Evolutionary conservation across 345 rosid genomes (phyloP).

Genomic region (Heritiera littoralis): DNA sequence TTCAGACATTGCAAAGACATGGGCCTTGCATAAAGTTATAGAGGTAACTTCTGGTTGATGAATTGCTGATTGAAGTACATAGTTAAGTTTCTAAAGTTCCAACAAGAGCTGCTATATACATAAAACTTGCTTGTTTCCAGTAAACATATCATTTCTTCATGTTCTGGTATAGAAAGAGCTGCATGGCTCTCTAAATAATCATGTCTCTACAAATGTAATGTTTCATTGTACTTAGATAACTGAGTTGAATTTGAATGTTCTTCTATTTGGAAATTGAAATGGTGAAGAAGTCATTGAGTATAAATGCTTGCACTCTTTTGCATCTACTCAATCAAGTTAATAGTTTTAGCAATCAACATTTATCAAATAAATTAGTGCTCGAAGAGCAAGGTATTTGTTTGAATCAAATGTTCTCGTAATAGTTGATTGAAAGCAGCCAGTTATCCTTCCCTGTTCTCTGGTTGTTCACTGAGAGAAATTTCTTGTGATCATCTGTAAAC

Average conservation of each 20-base stretch:
- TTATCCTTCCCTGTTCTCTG: neutral
- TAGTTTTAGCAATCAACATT: too few relatives aligned
- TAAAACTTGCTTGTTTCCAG: slow-evolving; percentile 17
- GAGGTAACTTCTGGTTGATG: slow-evolving; percentile 40
- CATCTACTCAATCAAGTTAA: neutral
- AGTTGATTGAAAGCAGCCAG: neutral
- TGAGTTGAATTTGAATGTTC: neutral
- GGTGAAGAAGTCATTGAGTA: neutral
- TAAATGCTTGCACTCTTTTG: neutral
- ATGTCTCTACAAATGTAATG: neutral
- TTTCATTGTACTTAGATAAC: too few relatives aligned
- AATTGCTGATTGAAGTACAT: slow-evolving; percentile 7
- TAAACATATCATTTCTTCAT: slow-evolving; percentile 17
- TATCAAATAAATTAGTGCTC: neutral
- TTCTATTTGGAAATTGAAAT: slow-evolving; percentile 10
- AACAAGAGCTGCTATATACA: slow-evolving; percentile 12
- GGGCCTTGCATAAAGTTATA: slow-evolving; percentile 45
- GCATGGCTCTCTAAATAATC: slow-evolving; percentile 15
- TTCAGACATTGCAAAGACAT: slow-evolving; percentile 43
- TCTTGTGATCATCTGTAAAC: too few relatives aligned
- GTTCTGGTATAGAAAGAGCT: neutral
- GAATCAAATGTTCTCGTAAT: neutral
- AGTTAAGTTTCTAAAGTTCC: slow-evolving; percentile 29
- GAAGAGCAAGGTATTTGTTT: neutral
- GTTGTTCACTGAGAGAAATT: neutral